Base-by-base conservation (phyloP, 805 yeast genomes). In the Zygotorulaspora florentina region DNA sequence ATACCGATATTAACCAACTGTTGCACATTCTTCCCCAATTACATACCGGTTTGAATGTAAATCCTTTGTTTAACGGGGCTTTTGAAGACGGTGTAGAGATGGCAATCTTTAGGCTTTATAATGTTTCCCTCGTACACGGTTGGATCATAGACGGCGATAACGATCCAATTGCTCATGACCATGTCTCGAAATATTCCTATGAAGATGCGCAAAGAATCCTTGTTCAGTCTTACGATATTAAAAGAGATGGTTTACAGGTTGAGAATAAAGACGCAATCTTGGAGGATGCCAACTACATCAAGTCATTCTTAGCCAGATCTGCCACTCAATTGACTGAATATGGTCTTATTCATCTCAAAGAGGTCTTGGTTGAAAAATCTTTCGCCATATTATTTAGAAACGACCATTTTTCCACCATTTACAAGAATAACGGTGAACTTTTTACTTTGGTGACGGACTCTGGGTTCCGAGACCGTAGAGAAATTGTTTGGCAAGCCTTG, bases 401-500 rank as follows among this genome's bases (percentile, higher is more conserved):
- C 65, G 90, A 93, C 63, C 96, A 89, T 63, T 91, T 87, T 65
- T 77, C 77, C 52, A 87, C 96, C 0, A 61, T 90, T 9, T 76
- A 65, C 46, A 82, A 81, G 57, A 64, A 62, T 13, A 67, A 65
- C 34, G 71, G 71, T 25, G 72, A 73, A 44, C 68, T 91, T 27
- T 88, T 77, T 58, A 65, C 78, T 4, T 69, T 91, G 23, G 83
- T 86, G 2, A 86, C 93, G 1, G 96, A 93, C 59, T 68, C 73
- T 12, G 88, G 93, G 2, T 84, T 79, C 56, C 58, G 54, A 36
- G 49, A 60, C 17, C 69, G 72, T 34, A 51, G 52, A 1, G 68
- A 74, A n/a, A 75, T 85, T 15, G 87, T 87, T 7, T 91, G 98
- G 98, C 90, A 86, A 60, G 77, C 85, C 1, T 66, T 91, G 35